phyloP scores from a whole-genome alignment of 345 rosid species.

The Salix exigua region DNA sequence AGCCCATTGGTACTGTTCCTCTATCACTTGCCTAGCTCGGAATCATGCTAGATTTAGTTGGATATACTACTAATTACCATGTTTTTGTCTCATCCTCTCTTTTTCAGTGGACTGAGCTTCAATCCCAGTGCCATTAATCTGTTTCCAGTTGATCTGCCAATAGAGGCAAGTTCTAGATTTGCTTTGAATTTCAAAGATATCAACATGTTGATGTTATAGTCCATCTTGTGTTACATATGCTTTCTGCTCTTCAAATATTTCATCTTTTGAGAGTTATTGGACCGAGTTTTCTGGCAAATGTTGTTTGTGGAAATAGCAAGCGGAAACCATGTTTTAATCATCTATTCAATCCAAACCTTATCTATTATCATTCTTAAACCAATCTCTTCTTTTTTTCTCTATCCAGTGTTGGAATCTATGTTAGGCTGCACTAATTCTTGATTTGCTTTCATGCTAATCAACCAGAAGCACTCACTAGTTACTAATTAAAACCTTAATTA shows the following conservation, averaged over 20 bases:
- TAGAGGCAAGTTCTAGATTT: constrained; percentile 47
- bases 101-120: constrained; percentile 29
- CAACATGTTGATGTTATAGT: background rate
- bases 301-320: too few relatives aligned
- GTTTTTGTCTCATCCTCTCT: background rate
- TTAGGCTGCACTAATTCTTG: background rate
- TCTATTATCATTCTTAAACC: too few relatives aligned
- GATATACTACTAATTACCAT: background rate
- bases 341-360: too few relatives aligned
- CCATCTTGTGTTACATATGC: background rate
- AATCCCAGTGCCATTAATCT: constrained; percentile 62
- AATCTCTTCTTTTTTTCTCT: too few relatives aligned
- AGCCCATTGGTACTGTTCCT: constrained; percentile 50
- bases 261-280: background rate
- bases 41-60: background rate
- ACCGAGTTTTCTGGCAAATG: too few relatives aligned
- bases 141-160: constrained; percentile 57
- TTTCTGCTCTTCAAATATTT: background rate
- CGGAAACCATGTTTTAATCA: too few relatives aligned
- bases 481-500: background rate
- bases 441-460: background rate
- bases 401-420: background rate
- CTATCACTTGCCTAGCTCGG: too few relatives aligned
- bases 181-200: background rate
- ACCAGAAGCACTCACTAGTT: background rate